Evolutionary conservation across 2,329 filamentous ascomycete species (phyloP), one percentile per base, ranked within the genome.

Genomic region (Phaeosphaeria sp.): DNA sequence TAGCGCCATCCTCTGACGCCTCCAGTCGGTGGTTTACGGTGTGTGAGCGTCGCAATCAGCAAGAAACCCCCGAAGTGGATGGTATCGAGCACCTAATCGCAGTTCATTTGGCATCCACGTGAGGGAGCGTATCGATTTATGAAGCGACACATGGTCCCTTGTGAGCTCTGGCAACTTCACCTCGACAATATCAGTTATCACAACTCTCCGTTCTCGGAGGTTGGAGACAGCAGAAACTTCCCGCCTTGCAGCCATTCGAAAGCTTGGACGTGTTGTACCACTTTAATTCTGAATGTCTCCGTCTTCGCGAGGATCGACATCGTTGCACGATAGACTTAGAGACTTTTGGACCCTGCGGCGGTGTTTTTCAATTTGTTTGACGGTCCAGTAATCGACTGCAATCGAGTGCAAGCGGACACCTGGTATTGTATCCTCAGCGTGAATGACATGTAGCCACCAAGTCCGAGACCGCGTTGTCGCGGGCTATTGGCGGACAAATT

Each of bases 401-500:
- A 15, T 36, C 13, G 30, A 36, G 30, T 36, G 30, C 9, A 13
- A 36, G 13, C 13, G 11, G 30, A 11, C 30, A 36, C 30, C 30
- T 36, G 30, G 30, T 13, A 6, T 36, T 36, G 6, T 36, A 11
- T 15, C 13, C 30, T 11, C 30, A 13, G 30, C 13, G 30, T 13
- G 13, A 6, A 36, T 36, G 11, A 13, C 30, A 36, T 36, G 41
- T 20, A 44, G 42, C 18, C 42, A 44, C 9, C 42, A 44, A 18
- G 42, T 22, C 3, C 42, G n/a, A 44, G 42, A 21, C 21, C 42
- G 21, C 42, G 42, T 44, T 18, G 30, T 13, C 30, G 30, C 7
- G 30, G 30, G 30, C 18, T 22, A 46, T 46, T 46, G 27, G 52
- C 64, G 60, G 66, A 56, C 47, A 42, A 63, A 62, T 55, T 55